These are phyloP conservation scores for Penicillium sp. DNA, from an alignment of 2,329 filamentous ascomycete species.

Conservation along the genomic window DNA sequence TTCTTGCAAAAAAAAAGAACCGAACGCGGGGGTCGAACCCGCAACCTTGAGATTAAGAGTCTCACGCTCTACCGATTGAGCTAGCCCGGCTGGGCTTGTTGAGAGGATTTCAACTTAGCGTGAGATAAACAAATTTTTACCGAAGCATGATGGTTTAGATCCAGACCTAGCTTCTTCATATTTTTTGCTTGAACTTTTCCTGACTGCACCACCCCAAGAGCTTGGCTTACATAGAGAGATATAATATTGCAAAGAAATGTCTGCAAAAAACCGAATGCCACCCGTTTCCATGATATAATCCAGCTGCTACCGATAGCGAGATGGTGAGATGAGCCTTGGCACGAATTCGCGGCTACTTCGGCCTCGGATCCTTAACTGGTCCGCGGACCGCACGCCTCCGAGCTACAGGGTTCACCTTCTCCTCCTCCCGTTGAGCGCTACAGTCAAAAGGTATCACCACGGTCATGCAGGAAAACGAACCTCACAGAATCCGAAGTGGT, in stretches of 20 bases:
- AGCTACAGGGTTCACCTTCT: neutral
- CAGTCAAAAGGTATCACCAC: neutral
- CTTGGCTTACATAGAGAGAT: no score
- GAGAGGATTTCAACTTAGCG: neutral
- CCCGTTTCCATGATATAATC: no score
- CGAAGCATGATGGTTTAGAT: no score
- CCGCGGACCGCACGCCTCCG: neutral
- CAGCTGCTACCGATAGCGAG: no score
- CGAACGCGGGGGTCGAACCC: slow-evolving; percentile 47
- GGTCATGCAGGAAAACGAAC: neutral
- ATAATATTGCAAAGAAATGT: no score
- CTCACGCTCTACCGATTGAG: slow-evolving; percentile 55
- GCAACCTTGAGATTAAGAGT: slow-evolving; percentile 50
- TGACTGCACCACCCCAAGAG: no score
- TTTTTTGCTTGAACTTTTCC: neutral
- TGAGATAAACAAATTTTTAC: neutral
- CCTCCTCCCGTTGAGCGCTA: neutral
- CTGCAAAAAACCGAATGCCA: no score
- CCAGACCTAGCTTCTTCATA: no score
- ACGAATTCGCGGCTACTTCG: neutral
- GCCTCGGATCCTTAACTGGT: neutral
- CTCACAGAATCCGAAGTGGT: neutral
- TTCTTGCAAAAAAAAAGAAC: slow-evolving; percentile 9
- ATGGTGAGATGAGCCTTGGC: no score
- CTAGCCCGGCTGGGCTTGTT: slow-evolving; percentile 43